Evolutionary conservation across 73 alveolate species (phyloP), one percentile per base, ranked within the genome.

Genomic region (Urostyla sp.): DNA sequence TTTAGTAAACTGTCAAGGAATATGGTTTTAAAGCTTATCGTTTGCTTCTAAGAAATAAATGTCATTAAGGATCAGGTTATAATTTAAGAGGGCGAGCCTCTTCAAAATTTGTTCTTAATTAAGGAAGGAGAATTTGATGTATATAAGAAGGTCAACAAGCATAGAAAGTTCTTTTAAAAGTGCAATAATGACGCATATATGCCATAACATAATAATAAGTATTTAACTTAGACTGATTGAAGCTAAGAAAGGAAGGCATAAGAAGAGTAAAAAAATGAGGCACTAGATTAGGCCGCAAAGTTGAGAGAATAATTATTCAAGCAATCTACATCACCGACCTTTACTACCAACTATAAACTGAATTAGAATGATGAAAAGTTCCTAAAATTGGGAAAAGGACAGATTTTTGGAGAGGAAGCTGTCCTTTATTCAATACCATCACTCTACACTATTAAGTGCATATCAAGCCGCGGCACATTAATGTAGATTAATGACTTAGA

Each of bases 51-150:
- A 13, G 51, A 20, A 6, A 52, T 21, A 20, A 60, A 32, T 4
- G 57, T 37, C 67, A 59, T 30, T 32, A 61, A 54, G 23, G 56
- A 52, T 8, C 21, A 35, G 20, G 43, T 35, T 20, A 38, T 76
- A 24, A 36, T 32, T 28, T 40, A 36, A 7, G 72, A 59, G 59
- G 88, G 88, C 15, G 60, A 26, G 10, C 34, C 37, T 24, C 43
- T 61, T 36, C 53, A 46, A 30, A 52, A 56, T 31, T 57, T 75
- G 24, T 85, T 72, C 63, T 46, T 85, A 13, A 60, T 85, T 6
- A 57, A 53, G 40, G 66, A 76, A n/a, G 93, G 93, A 35, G 93
- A 85, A 30, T 74, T 85, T 38, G 82, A 79, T 21, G 77, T 85
- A 16, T 46, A 69, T 37, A 76, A 52, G 75, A 72, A 73, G 36